Evolutionary conservation across 1,284 basidiomycete species (phyloP).

Genomic region (Peniophora sp.): DNA sequence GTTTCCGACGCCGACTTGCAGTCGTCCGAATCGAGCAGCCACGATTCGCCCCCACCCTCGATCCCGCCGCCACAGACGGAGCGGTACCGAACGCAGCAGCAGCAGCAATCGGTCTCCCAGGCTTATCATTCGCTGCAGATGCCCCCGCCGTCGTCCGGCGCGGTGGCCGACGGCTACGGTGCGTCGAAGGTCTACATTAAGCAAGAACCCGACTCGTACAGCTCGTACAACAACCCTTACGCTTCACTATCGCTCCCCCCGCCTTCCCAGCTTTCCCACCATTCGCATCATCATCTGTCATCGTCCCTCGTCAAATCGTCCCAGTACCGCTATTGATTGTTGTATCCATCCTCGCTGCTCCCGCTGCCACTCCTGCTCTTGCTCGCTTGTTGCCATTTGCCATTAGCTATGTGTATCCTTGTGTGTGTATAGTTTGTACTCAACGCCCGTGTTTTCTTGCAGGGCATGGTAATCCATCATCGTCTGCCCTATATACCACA

Average conservation of each 20-base stretch:
- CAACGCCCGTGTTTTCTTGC: slow-evolving; percentile 52
- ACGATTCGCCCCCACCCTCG: no score
- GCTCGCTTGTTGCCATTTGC: not conserved
- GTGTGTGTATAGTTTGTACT: slow-evolving; percentile 47
- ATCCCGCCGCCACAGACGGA: no score
- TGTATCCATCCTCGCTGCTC: not conserved
- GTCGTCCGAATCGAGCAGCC: no score
- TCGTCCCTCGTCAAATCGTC: slow-evolving; percentile 10
- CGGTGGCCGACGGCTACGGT: not conserved
- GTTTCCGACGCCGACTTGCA: slow-evolving; percentile 28
- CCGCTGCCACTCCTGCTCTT: not conserved
- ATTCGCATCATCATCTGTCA: slow-evolving; percentile 1
- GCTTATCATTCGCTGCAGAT: slow-evolving; percentile 6
- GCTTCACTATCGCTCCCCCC: not conserved
- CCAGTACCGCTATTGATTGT: not conserved
- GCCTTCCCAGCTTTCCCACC: not conserved
- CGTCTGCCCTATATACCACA: not conserved
- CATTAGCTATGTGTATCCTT: slow-evolving; percentile 20
- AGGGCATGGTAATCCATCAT: slow-evolving; percentile 33
- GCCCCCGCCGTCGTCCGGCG: not conserved
- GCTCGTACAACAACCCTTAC: not conserved
- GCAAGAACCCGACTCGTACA: not conserved
- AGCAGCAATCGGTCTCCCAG: slow-evolving; percentile 8
- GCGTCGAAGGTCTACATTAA: not conserved
- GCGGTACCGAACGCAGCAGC: not conserved